Percentiles rank a stretch among this genome's conserved stretches.
These are phyloP conservation scores for Xylaria sp. DNA, from an alignment of 2,329 filamentous ascomycete genomes.

Conservation along the genomic window DNA sequence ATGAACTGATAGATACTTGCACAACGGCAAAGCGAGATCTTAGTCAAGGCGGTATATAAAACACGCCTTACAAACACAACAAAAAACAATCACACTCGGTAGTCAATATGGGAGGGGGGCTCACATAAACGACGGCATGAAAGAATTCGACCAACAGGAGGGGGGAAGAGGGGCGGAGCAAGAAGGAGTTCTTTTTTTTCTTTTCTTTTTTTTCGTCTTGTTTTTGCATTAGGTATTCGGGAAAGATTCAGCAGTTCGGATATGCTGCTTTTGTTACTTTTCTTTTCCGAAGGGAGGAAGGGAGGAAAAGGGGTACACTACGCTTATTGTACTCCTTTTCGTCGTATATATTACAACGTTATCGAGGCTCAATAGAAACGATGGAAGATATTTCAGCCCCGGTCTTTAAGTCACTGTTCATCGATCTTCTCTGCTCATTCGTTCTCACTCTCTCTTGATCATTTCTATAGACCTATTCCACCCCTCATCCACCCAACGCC, in stretches of 20 bases:
- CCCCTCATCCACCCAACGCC: slow-evolving; percentile 12
- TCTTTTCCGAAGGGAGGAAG: not conserved
- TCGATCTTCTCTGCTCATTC: too few relatives aligned
- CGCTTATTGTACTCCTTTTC: too few relatives aligned
- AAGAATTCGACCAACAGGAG: not conserved
- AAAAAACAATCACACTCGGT: slow-evolving; percentile 4
- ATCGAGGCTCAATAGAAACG: too few relatives aligned
- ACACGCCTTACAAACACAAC: not conserved
- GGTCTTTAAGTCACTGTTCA: too few relatives aligned
- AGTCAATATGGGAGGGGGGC: slow-evolving; percentile 4
- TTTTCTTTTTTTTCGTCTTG: not conserved
- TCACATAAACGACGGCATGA: slow-evolving; percentile 8
- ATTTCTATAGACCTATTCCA: not conserved
- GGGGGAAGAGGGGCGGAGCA: slow-evolving; percentile 11
- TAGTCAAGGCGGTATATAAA: not conserved
- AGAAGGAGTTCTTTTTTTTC: slow-evolving; percentile 10
- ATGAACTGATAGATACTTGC: not conserved
- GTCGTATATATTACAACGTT: too few relatives aligned
- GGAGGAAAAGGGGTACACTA: slow-evolving; percentile 5
- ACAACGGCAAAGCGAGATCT: not conserved
- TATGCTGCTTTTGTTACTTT: too few relatives aligned
- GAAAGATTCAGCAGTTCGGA: not conserved
- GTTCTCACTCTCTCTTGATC: not conserved
- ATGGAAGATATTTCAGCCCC: not conserved
- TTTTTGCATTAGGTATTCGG: not conserved